Percentiles rank a stretch among this genome's conserved stretches.
Evolutionary conservation across 768 basidiomycete genomes (phyloP).

Genomic region (Phylloporus arenicola): DNA sequence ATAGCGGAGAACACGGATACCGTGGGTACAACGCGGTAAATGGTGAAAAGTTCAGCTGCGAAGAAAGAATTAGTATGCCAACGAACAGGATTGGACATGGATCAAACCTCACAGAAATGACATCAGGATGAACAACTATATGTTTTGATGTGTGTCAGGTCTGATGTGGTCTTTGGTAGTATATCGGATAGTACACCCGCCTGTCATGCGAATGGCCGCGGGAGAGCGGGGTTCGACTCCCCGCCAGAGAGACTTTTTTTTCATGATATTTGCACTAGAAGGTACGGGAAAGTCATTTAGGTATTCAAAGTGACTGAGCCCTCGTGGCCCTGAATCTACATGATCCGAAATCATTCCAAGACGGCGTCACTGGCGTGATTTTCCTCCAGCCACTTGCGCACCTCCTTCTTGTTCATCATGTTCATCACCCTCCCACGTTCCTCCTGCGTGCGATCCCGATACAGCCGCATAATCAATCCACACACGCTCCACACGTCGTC

Average conservation of each 20-base stretch:
- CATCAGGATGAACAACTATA: too few relatives aligned
- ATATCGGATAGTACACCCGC: slow-evolving; percentile 51
- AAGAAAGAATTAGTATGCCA: too few relatives aligned
- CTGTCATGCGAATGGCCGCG: slow-evolving; percentile 35
- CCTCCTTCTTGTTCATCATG: slow-evolving; percentile 71
- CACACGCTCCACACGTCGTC: slow-evolving; percentile 85
- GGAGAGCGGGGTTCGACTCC: slow-evolving; percentile 43
- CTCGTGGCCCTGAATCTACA: too few relatives aligned
- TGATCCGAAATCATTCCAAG: not conserved
- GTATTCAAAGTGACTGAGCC: too few relatives aligned
- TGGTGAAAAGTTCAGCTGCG: too few relatives aligned
- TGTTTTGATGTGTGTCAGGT: too few relatives aligned
- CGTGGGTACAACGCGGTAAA: too few relatives aligned
- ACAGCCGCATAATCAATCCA: slow-evolving; percentile 81
- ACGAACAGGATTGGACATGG: too few relatives aligned
- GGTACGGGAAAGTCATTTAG: too few relatives aligned
- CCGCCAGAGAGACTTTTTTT: slow-evolving; percentile 37
- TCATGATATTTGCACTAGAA: too few relatives aligned
- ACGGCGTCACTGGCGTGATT: slow-evolving; percentile 14
- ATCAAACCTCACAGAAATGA: too few relatives aligned
- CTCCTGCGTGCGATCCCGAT: slow-evolving; percentile 45
- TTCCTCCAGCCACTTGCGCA: slow-evolving; percentile 79
- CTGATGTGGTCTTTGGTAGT: slow-evolving; percentile 35
- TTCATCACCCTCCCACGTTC: slow-evolving; percentile 46
- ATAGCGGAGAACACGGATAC: too few relatives aligned